Evolutionary conservation across 2,329 filamentous ascomycete genomes (phyloP), one percentile per base, ranked within the genome.

Genomic region (Fusarium pseudonygamai): DNA sequence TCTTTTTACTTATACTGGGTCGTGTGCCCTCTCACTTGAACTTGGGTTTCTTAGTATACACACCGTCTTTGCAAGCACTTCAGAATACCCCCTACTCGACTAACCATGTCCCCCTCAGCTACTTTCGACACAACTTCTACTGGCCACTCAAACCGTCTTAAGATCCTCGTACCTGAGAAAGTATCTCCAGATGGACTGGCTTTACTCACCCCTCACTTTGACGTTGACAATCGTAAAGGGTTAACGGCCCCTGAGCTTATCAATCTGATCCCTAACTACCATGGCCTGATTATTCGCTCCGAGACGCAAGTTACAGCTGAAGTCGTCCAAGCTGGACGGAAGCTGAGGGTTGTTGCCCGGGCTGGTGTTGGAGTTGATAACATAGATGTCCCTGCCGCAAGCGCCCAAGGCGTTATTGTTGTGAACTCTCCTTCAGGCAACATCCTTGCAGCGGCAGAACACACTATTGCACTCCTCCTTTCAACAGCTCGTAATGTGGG

Each of bases 341-440:
- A 90, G 67, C 86, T 96, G 58, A 92, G 92, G 73, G 93, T 96
- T 14, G 93, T 96, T 28, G 93, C 93, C 6, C 87, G 93, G 69
- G 93, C 93, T 18, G 93, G 93, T 18, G 93, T 96, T 3, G 93
- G 93, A 37, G 93, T 96, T 30, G 93, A 96, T 83, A 95, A 96
- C 82, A 93, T 96, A 55, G 88, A 96, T 78, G 91, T 96, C 0
- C 85, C 89, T 39, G 89, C 90, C 13, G 93, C 93, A 6, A 96
- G 93, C 0, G 86, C 88, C 43, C 85, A 90, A 60, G 93, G 93
- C 26, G 91, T 96, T 67, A 91, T 95, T 57, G 93, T 96, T 5
- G 91, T 96, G 62, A 96, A 96, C 80, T 92, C 90, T 32, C 93
- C 93, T 0, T 89, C 89, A 24, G 93, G 93, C 5, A 96, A 96